phyloP scores from a whole-genome alignment of 495 filamentous ascomycete species.

The Xylaria scruposa region DNA sequence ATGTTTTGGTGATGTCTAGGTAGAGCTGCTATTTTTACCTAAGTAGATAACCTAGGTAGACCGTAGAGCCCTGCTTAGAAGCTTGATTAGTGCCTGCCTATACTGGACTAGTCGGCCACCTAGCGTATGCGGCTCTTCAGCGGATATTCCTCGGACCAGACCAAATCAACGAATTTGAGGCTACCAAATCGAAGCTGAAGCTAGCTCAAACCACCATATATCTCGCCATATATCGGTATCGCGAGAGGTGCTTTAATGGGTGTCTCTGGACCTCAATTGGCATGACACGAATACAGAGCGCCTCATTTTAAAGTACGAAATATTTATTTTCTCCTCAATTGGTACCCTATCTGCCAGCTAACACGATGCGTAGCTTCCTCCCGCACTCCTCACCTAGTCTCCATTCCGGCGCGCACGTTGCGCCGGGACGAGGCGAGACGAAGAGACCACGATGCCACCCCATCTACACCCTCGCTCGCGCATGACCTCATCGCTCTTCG shows the following conservation, averaged over 20 bases:
- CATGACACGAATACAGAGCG: slow-evolving; percentile 28
- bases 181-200: slow-evolving; percentile 15
- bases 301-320: slow-evolving; percentile 26
- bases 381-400: slow-evolving; percentile 2
- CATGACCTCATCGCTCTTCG: slow-evolving; percentile 90
- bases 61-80: not conserved
- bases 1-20: not conserved
- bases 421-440: slow-evolving; percentile 22
- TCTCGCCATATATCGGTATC: not conserved
- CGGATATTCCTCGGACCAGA: slow-evolving; percentile 35
- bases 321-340: not conserved
- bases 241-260: not conserved
- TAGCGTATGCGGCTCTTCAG: slow-evolving; percentile 4
- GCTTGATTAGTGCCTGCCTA: not conserved
- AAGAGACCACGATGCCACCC: slow-evolving; percentile 70
- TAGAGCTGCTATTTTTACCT: not conserved
- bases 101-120: not conserved
- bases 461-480: slow-evolving; percentile 92
- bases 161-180: slow-evolving; percentile 29
- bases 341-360: slow-evolving; percentile 12
- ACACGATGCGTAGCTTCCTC: slow-evolving; percentile 25
- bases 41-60: not conserved
- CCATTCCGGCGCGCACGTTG: slow-evolving; percentile 19
- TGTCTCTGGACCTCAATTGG: slow-evolving; percentile 14
- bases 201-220: not conserved